Evolutionary conservation across 495 filamentous ascomycete genomes (phyloP), one percentile per base, ranked within the genome.

Genomic region (Penicillium waksmanii): DNA sequence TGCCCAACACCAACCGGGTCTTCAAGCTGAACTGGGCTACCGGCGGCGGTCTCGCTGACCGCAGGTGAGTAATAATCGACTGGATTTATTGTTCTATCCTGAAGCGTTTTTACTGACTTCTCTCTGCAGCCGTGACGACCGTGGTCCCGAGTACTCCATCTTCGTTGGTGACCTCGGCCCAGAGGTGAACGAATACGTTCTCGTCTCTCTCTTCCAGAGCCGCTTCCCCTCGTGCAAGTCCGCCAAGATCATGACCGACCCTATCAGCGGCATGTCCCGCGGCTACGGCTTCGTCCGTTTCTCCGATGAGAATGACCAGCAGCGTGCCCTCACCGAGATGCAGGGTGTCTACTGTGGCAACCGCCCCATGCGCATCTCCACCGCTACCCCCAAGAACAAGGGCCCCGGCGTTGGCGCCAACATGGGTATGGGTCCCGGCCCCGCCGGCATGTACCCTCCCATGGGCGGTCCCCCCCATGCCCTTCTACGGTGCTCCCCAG

Each of bases 11-110:
- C 31, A 88, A 88, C 69, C 92, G 95, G 13, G 88, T 92, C 31
- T 99, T 99, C 86, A 98, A 98, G 82, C 83, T 99, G 43, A 99
- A 99, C 82, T 99, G 95, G 95, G 95, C 95, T 64, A 96, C 93
- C 59, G 95, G 95, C 61, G 95, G 95, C 66, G 95, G 95, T 42
- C 83, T 99, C 25, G 90, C 96, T 54, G 96, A 99, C 69, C 87
- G 95, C 66, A 91, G 89, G 90, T 92, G 79, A 72, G 85, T 71
- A 65, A 51, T 51, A 27, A 54, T 13, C 38, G 13, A n/a, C n/a
- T n/a, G n/a, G n/a, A n/a, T n/a, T n/a, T n/a, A n/a, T 6, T 23
- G 10, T 5, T 19, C 33, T 12, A 49, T 13, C 34, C 17, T 15
- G 21, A 4, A 1, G 9, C 36, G 17, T 36, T 23, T 46, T 27